Percentiles rank a stretch among this genome's conserved stretches.
Evolutionary conservation across 768 basidiomycete genomes (phyloP).

Genomic region (Phaeolepiota aurea): DNA sequence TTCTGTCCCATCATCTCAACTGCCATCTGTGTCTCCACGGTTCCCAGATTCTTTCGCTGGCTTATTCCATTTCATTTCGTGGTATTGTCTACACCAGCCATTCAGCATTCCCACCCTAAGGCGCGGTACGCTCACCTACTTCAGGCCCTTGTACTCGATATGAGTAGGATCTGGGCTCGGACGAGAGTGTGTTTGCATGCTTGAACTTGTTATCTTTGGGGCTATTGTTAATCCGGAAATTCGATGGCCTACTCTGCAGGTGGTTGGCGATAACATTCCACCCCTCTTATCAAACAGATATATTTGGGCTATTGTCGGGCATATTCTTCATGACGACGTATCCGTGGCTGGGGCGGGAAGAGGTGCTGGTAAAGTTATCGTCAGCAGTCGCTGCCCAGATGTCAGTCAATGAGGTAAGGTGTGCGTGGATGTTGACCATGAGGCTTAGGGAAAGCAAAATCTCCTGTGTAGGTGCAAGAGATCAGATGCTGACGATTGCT

Average conservation of each 20-base stretch:
- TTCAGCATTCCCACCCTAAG: too few species aligned
- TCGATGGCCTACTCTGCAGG: slow-evolving; percentile 53
- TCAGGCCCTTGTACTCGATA: too few species aligned
- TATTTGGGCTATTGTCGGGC: slow-evolving; percentile 33
- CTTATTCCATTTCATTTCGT: slow-evolving; percentile 50
- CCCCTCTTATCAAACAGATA: slow-evolving; percentile 55
- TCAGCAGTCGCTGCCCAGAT: slow-evolving; percentile 48
- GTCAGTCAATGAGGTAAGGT: slow-evolving; percentile 47
- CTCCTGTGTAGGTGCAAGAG: slow-evolving; percentile 42
- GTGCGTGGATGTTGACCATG: slow-evolving; percentile 43
- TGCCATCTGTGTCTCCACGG: slow-evolving; percentile 5
- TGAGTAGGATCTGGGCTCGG: too few species aligned
- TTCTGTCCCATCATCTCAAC: slow-evolving; percentile 20
- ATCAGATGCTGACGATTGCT: slow-evolving; percentile 36
- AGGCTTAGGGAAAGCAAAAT: slow-evolving; percentile 36
- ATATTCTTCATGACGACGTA: slow-evolving; percentile 51
- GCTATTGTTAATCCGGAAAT: slow-evolving; percentile 43
- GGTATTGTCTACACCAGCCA: slow-evolving; percentile 58
- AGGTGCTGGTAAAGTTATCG: slow-evolving; percentile 31
- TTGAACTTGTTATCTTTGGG: too few species aligned
- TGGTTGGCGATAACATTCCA: slow-evolving; percentile 51
- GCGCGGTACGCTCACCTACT: too few species aligned
- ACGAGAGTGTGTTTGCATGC: too few species aligned
- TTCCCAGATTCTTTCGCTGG: slow-evolving; percentile 59
- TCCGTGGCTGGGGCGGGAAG: slow-evolving; percentile 11